Percentiles rank a stretch among this genome's conserved stretches.
These are phyloP conservation scores for Suhomyces bolitotheri DNA, from an alignment of 1,139 yeast genomes.

Conservation along the genomic window DNA sequence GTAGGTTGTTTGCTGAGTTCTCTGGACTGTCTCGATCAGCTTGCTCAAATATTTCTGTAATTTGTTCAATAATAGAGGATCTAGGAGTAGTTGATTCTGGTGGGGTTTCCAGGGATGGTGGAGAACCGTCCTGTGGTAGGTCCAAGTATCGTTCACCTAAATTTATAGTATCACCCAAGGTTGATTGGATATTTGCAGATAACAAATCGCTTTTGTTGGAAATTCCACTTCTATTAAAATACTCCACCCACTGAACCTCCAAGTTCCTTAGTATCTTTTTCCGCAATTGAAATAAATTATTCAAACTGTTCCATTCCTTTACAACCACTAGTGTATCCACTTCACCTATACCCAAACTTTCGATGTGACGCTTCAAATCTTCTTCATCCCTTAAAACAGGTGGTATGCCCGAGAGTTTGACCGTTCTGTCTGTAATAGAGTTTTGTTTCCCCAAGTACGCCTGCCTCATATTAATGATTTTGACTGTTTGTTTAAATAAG, in stretches of 20 bases:
- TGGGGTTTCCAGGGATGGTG: background rate
- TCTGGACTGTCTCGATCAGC: conserved; percentile 10
- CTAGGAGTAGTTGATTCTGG: conserved; percentile 9
- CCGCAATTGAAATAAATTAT: conserved; percentile 62
- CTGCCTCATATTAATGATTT: conserved; percentile 77
- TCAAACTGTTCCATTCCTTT: conserved; percentile 78
- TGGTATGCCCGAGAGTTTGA: conserved; percentile 89
- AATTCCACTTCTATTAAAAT: conserved; percentile 48
- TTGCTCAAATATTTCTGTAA: conserved; percentile 16
- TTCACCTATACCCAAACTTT: conserved; percentile 73
- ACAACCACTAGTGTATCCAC: conserved; percentile 78
- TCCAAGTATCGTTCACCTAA: conserved; percentile 16
- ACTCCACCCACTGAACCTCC: conserved; percentile 78
- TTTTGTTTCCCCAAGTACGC: conserved; percentile 82
- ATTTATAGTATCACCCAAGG: conserved; percentile 31
- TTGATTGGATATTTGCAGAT: conserved; percentile 29
- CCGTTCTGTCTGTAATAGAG: conserved; percentile 90
- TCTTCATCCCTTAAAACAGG: conserved; percentile 71
- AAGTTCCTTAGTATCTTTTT: conserved; percentile 52
- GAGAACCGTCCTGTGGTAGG: conserved; percentile 13
- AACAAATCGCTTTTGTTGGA: conserved; percentile 32
- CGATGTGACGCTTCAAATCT: conserved; percentile 70
- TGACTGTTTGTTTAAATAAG: conserved; percentile 65
- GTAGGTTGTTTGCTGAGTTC: conserved; percentile 23
- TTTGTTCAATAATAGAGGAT: conserved; percentile 22